Evolutionary conservation across 177 flowering plant species (phyloP).

Genomic region (Vitis hybrid): DNA sequence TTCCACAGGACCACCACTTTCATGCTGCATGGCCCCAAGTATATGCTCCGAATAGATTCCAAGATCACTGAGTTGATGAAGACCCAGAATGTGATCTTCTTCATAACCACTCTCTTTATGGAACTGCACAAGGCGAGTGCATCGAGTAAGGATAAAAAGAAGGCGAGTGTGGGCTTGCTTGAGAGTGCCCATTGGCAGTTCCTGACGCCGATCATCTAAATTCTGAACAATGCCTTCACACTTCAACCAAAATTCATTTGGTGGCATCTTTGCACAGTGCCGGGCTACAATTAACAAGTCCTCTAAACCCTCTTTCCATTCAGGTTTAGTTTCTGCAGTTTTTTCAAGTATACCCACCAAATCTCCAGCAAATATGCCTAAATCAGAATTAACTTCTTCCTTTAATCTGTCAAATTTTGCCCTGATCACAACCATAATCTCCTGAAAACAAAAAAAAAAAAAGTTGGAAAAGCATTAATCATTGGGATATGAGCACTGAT

Average conservation of each 20-base stretch:
- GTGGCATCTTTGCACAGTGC: constrained; percentile 77
- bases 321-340: constrained; percentile 51
- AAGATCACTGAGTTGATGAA: constrained; percentile 91
- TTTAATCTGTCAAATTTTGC: constrained; percentile 76
- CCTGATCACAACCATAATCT: constrained; percentile 66
- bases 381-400: constrained; percentile 84
- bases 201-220: constrained; percentile 92
- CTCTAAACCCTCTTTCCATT: constrained; percentile 74
- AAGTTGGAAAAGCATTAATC: not conserved
- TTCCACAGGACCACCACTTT: constrained; percentile 29
- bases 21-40: constrained; percentile 27
- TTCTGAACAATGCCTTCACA: constrained; percentile 91
- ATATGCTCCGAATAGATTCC: constrained; percentile 74
- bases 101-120: constrained; percentile 87
- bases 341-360: constrained; percentile 74
- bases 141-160: constrained; percentile 90
- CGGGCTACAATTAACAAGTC: constrained; percentile 78
- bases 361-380: constrained; percentile 84
- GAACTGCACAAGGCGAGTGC: constrained; percentile 92
- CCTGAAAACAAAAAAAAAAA: constrained; percentile 42
- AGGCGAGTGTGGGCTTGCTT: constrained; percentile 88
- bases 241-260: constrained; percentile 88
- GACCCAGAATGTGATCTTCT: constrained; percentile 68
- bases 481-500: not conserved
- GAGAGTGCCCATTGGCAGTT: constrained; percentile 73